Conservation (phyloP, 73 alveolate species). For the Paramecium biaurelia region DNA sequence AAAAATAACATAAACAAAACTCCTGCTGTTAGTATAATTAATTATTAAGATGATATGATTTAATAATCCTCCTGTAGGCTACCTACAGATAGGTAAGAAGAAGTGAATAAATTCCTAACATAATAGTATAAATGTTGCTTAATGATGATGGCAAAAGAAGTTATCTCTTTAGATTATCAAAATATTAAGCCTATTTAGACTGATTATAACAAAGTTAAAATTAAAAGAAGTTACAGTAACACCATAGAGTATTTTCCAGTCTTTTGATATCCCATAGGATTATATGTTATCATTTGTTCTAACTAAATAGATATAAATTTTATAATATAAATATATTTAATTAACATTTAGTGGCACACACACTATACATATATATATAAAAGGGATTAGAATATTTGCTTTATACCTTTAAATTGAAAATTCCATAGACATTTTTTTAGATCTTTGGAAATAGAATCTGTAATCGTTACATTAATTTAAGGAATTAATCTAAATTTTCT, state of each 20-base stretch:
- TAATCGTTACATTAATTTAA: too few species aligned
- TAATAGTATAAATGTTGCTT: neutral
- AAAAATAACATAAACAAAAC: neutral
- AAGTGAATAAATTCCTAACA: neutral
- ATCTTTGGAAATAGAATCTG: too few species aligned
- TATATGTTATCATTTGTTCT: neutral
- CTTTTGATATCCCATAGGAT: neutral
- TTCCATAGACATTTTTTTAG: too few species aligned
- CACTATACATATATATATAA: neutral
- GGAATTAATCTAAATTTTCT: too few species aligned
- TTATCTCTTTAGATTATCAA: neutral
- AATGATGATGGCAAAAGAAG: constrained; percentile 12
- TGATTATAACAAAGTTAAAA: neutral
- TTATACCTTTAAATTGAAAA: too few species aligned
- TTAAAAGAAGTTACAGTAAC: constrained; percentile 1
- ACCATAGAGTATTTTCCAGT: neutral
- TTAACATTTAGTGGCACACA: neutral
- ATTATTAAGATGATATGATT: constrained; percentile 5
- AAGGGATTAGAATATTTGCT: neutral
- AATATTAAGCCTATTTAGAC: neutral
- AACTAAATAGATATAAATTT: neutral
- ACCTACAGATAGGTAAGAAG: constrained; percentile 33
- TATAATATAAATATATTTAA: neutral
- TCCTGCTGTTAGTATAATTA: neutral
- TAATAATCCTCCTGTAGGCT: neutral